Percentiles rank a stretch among this genome's conserved stretches.
Conservation (phyloP, 2,329 filamentous ascomycete genomes). For the Fusarium siculi region DNA sequence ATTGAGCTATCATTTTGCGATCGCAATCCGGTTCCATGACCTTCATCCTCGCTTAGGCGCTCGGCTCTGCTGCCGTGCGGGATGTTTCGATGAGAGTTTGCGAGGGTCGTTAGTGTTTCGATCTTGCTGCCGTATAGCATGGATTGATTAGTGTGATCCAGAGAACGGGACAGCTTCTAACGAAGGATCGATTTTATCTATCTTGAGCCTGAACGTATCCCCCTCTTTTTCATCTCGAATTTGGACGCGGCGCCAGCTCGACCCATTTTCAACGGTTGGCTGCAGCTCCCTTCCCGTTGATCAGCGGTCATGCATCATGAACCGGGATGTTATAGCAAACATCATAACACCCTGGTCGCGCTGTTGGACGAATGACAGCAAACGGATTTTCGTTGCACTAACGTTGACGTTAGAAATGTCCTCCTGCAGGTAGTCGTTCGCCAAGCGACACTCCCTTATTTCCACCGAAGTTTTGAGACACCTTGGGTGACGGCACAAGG, state of each 20-base stretch:
- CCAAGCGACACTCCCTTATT: neutral
- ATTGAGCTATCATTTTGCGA: slow-evolving; percentile 7
- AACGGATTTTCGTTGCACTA: neutral
- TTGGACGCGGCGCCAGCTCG: neutral
- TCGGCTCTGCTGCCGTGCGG: neutral
- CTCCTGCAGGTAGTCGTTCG: slow-evolving; percentile 16
- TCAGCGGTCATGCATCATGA: slow-evolving; percentile 27
- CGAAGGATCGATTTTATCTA: neutral
- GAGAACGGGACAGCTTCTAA: neutral
- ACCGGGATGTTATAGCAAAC: slow-evolving; percentile 24
- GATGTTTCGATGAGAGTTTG: neutral
- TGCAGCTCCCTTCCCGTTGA: slow-evolving; percentile 24
- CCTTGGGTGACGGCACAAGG: slow-evolving; percentile 8
- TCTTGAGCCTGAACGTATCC: neutral
- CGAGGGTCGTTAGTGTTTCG: neutral
- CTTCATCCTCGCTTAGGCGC: neutral
- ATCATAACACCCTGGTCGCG: slow-evolving; percentile 8
- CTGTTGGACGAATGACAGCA: slow-evolving; percentile 9
- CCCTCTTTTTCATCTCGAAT: slow-evolving; percentile 3
- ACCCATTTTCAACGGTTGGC: slow-evolving; percentile 9
- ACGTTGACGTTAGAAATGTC: slow-evolving; percentile 7
- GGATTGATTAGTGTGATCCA: neutral
- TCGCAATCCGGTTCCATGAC: neutral
- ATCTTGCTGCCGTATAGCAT: neutral
- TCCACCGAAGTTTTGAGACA: slow-evolving; percentile 6